These are phyloP conservation scores for Neurospora tetrasperma DNA, from an alignment of 495 filamentous ascomycete genomes.

Conservation along the genomic window DNA sequence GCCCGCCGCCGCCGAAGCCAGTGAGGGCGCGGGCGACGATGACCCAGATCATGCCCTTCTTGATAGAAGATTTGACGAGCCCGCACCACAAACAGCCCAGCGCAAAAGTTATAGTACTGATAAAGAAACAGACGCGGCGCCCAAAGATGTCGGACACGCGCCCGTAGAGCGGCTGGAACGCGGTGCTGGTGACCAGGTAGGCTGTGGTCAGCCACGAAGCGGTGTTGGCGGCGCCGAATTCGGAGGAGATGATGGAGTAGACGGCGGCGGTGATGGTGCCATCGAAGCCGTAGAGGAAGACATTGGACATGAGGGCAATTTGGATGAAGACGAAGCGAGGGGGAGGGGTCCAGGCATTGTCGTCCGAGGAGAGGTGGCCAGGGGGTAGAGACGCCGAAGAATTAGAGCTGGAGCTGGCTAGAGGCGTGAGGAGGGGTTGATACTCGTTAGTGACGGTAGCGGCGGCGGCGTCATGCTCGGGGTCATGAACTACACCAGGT, in stretches of 20 bases:
- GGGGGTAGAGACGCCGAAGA: slow-evolving; percentile 15
- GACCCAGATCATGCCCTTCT: slow-evolving; percentile 23
- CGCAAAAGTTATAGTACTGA: slow-evolving; percentile 35
- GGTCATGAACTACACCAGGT: neutral
- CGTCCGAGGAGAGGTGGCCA: slow-evolving; percentile 29
- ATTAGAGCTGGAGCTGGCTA: slow-evolving; percentile 6
- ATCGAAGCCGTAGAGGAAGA: slow-evolving; percentile 57
- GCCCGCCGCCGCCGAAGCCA: slow-evolving; percentile 49
- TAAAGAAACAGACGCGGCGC: slow-evolving; percentile 39
- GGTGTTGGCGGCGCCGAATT: slow-evolving; percentile 41
- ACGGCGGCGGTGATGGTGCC: slow-evolving; percentile 57
- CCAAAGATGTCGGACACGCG: slow-evolving; percentile 46
- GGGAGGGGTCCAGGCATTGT: slow-evolving; percentile 26
- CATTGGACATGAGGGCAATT: slow-evolving; percentile 52
- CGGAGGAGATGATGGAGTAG: slow-evolving; percentile 52
- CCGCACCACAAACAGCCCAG: slow-evolving; percentile 40
- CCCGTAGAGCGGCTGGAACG: slow-evolving; percentile 43
- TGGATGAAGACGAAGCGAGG: slow-evolving; percentile 35
- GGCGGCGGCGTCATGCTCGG: neutral
- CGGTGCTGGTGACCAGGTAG: slow-evolving; percentile 61
- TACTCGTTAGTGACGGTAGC: neutral
- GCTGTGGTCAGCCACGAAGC: slow-evolving; percentile 66
- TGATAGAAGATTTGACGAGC: slow-evolving; percentile 13
- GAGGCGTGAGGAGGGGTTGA: neutral
- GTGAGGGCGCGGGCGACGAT: slow-evolving; percentile 38